Evolutionary conservation across 495 filamentous ascomycete species (phyloP).

Genomic region (Hamigera avellanea): DNA sequence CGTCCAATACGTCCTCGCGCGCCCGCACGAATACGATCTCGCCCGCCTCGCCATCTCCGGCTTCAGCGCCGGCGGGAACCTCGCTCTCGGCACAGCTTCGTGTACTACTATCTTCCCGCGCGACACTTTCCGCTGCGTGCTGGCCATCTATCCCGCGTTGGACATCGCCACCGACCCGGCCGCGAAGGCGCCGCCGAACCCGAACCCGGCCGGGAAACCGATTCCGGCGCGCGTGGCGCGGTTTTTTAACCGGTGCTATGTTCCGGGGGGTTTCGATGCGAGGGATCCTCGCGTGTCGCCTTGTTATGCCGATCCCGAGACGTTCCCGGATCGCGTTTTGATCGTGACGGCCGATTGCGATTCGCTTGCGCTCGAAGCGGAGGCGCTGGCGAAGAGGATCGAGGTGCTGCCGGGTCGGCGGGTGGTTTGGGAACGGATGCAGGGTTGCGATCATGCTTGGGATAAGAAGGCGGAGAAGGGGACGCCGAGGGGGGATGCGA

Average conservation of each 20-base stretch:
- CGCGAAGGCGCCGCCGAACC: conserved; percentile 8
- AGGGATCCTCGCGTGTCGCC: conserved; percentile 38
- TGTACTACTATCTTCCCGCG: conserved; percentile 25
- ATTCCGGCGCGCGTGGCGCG: conserved; percentile 5
- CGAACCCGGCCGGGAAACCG: conserved; percentile 2
- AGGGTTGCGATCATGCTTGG: conserved; percentile 29
- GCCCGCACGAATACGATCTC: conserved; percentile 20
- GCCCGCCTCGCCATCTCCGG: conserved; percentile 29
- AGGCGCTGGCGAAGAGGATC: conserved; percentile 26
- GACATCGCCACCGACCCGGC: conserved; percentile 19
- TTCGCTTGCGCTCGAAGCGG: conserved; percentile 27
- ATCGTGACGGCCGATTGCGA: conserved; percentile 34
- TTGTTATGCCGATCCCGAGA: conserved; percentile 20
- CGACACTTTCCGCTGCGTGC: conserved; percentile 25
- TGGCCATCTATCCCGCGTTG: conserved; percentile 31
- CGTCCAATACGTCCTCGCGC: conserved; percentile 19
- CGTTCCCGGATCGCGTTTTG: conserved; percentile 28
- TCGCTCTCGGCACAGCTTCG: conserved; percentile 26
- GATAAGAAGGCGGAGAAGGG: conserved; percentile 19
- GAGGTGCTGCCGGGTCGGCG: conserved; percentile 13
- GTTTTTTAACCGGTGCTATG: conserved; percentile 11
- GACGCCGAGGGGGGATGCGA: conserved; percentile 18
- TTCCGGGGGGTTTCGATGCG: conserved; percentile 18
- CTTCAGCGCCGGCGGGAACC: conserved; percentile 35
- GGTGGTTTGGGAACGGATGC: conserved; percentile 29